Base-by-base conservation (phyloP, 2,329 filamentous ascomycete genomes). In the Venturia nashicola region DNA sequence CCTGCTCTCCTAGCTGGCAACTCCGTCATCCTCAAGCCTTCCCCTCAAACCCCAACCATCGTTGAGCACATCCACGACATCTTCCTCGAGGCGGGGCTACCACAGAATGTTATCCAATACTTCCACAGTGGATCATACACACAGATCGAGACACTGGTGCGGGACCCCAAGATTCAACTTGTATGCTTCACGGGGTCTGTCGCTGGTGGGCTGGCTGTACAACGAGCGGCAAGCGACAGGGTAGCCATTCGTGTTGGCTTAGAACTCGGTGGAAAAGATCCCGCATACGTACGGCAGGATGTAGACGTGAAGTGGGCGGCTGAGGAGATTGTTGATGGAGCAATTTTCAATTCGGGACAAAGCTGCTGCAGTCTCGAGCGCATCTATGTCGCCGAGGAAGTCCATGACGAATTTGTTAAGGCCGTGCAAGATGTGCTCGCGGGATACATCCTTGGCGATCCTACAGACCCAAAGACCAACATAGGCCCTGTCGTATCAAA, bases 341-440 rank as follows among this genome's bases (percentile, higher is more conserved):
- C 91, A n/a, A 81, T 97, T 65, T 97, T 97, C 82, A 97, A 97
- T 78, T 96, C 92, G 61, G 93, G 93, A n/a, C 93, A 97, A 79
- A 96, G 91, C 73, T 97, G 93, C 80, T 97, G 93, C 76, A 89
- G 91, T 32, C 81, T 97, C 63, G 93, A 97, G 78, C 83, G 93
- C 42, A 85, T 97, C 23, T 97, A 97, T 71, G 92, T 97, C 5
- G 86, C 94, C 70, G 88, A 89, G 71, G 86, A 84, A 69, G 84
- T 97, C 61, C 86, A 97, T 74, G 91, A 96, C 70, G 78, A 83
- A 14, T 97, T 97, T 70, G 81, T 97, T 61, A 80, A 84, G 61
- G 90, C 88, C 5, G 81, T 90, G 14, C 89, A 94, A 75, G 86
- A 87, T 64, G 90, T 96, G 8, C 82, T 97, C 8, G 77, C 78